Evolutionary conservation across 2,329 filamentous ascomycete genomes (phyloP).

Genomic region (Akanthomyces dipterigenus): DNA sequence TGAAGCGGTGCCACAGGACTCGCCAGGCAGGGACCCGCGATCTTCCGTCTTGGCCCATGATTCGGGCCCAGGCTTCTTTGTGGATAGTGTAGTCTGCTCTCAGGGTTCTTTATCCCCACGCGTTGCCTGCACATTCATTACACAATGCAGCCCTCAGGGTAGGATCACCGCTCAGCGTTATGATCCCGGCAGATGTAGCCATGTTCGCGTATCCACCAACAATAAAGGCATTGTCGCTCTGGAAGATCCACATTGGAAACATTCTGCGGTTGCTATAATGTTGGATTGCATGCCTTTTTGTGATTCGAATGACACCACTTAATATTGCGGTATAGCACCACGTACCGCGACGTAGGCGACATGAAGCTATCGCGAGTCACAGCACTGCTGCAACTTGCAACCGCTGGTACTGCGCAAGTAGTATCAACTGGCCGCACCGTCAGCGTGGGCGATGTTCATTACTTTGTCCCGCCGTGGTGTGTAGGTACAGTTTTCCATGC

Average conservation of each 20-base stretch:
- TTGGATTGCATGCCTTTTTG: not conserved
- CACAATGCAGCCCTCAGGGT: not conserved
- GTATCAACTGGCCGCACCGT: conserved; percentile 13
- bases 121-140: not conserved
- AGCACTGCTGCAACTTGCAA: not conserved
- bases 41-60: not conserved
- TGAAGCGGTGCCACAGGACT: not conserved
- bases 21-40: not conserved
- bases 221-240: not conserved
- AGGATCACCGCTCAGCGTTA: not conserved
- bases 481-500: conserved; percentile 2
- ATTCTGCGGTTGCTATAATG: no score
- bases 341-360: not conserved
- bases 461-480: conserved; percentile 13
- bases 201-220: not conserved
- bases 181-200: not conserved
- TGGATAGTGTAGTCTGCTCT: not conserved
- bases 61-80: not conserved
- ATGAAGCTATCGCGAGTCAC: not conserved
- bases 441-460: conserved; percentile 7
- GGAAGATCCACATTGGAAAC: not conserved
- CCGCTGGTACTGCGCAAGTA: not conserved
- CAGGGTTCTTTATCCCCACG: not conserved
- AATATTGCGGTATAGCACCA: no score
- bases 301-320: no score